Percentiles rank a stretch among this genome's conserved stretches.
These are phyloP conservation scores for Favolaschia claudopus DNA, from an alignment of 768 basidiomycete genomes.

Conservation along the genomic window DNA sequence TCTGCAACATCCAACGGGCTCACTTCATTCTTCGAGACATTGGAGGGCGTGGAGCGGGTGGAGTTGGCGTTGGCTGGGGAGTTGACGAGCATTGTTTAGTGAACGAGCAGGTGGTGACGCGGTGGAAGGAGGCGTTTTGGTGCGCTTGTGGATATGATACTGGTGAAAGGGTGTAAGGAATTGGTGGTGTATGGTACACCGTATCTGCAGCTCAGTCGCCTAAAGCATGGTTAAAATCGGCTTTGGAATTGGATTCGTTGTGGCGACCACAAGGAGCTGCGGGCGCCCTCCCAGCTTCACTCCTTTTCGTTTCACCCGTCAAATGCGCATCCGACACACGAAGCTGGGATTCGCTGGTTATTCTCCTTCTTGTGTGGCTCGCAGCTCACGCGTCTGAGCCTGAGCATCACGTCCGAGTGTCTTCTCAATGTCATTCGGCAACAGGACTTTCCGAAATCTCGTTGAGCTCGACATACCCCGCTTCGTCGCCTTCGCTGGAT, in stretches of 20 bases:
- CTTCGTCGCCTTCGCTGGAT: not conserved
- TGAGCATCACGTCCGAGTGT: not conserved
- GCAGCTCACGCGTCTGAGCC: not conserved
- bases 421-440: not conserved
- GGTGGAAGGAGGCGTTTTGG: not conserved
- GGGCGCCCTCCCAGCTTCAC: not conserved
- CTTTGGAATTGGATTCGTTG: not conserved
- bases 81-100: not conserved
- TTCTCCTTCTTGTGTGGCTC: not conserved
- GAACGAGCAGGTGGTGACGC: not conserved
- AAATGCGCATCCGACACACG: not conserved
- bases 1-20: slow-evolving; percentile 15
- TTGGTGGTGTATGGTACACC: not conserved
- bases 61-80: not conserved
- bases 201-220: not conserved
- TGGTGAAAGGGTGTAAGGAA: not conserved
- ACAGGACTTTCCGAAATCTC: not conserved
- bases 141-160: not conserved
- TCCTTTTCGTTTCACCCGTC: not conserved
- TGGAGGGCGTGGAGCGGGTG: not conserved
- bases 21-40: not conserved
- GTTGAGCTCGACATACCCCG: not conserved
- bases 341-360: not conserved
- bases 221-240: not conserved
- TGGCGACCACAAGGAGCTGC: not conserved